Evolutionary conservation across 176 grass and related monocot species (phyloP).

Genomic region (Avena insularis): DNA sequence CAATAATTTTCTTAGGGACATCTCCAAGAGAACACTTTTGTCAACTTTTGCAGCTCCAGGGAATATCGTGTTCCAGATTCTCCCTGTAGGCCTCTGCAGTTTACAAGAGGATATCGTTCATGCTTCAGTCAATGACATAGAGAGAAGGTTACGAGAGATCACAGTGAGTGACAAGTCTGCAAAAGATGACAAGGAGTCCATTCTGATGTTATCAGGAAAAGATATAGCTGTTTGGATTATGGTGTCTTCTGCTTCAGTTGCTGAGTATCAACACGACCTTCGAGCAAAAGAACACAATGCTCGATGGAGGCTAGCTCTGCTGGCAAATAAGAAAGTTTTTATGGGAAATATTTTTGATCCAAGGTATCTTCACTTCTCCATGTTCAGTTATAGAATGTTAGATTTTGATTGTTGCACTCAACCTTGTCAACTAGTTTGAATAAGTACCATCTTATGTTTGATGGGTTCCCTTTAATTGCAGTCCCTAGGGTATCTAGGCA

Average conservation of each 20-base stretch:
- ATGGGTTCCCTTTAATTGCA: not conserved
- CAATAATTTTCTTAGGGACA: constrained; percentile 42
- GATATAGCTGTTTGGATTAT: constrained; percentile 83
- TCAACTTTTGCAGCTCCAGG: constrained; percentile 52
- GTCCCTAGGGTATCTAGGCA: constrained; percentile 20
- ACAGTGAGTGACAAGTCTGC: constrained; percentile 30
- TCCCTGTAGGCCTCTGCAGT: constrained; percentile 70
- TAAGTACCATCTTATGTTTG: constrained; percentile 17
- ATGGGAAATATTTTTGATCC: constrained; percentile 75
- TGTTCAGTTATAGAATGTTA: constrained; percentile 33
- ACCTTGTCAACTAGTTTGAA: constrained; percentile 26
- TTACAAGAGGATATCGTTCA: constrained; percentile 54
- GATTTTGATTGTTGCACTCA: constrained; percentile 23
- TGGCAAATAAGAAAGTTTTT: constrained; percentile 61
- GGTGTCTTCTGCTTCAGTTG: constrained; percentile 72
- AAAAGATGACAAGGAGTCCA: constrained; percentile 36
- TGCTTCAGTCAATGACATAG: constrained; percentile 50
- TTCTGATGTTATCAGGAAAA: constrained; percentile 50
- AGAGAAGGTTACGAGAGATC: constrained; percentile 48
- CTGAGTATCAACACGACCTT: constrained; percentile 68
- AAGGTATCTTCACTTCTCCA: constrained; percentile 63
- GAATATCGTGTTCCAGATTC: constrained; percentile 70
- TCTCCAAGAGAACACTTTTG: constrained; percentile 42
- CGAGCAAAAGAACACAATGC: constrained; percentile 47
- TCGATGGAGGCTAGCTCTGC: constrained; percentile 78